Conservation (phyloP, 1,284 basidiomycete genomes). For the Bjerkandera adusta region DNA sequence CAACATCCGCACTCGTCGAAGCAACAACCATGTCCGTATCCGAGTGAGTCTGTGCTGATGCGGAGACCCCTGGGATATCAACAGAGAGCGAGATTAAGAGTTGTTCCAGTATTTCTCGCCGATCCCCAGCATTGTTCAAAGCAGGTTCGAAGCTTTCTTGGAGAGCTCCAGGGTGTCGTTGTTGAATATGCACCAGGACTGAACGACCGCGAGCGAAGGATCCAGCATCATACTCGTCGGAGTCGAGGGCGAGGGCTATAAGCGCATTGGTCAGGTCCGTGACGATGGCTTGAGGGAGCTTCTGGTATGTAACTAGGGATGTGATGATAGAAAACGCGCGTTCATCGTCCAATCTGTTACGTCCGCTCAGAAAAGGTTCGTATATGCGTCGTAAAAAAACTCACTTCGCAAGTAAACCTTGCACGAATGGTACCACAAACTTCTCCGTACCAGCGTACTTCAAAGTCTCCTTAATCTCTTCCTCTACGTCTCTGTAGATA, state of each 20-base stretch:
- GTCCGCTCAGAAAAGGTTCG: constrained; percentile 7
- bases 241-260: constrained; percentile 1
- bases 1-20: constrained; percentile 49
- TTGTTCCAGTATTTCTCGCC: constrained; percentile 44
- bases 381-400: constrained; percentile 10
- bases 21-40: constrained; percentile 48
- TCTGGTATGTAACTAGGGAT: constrained; percentile 39
- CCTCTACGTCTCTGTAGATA: constrained; percentile 43
- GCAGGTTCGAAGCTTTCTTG: constrained; percentile 38
- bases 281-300: constrained; percentile 39
- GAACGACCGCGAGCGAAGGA: constrained; percentile 10
- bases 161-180: constrained; percentile 48
- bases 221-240: not conserved
- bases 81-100: constrained; percentile 54
- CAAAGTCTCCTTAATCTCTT: constrained; percentile 43
- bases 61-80: constrained; percentile 22
- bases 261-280: constrained; percentile 39
- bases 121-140: constrained; percentile 36
- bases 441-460: constrained; percentile 57
- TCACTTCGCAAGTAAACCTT: constrained; percentile 44
- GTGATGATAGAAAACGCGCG: constrained; percentile 39
- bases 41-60: constrained; percentile 6
- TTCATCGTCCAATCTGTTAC: constrained; percentile 47
- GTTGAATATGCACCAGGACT: constrained; percentile 18
- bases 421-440: constrained; percentile 53